Base-by-base conservation (phyloP, 257 asterid genomes). In the Schizonepeta tenuifolia region DNA sequence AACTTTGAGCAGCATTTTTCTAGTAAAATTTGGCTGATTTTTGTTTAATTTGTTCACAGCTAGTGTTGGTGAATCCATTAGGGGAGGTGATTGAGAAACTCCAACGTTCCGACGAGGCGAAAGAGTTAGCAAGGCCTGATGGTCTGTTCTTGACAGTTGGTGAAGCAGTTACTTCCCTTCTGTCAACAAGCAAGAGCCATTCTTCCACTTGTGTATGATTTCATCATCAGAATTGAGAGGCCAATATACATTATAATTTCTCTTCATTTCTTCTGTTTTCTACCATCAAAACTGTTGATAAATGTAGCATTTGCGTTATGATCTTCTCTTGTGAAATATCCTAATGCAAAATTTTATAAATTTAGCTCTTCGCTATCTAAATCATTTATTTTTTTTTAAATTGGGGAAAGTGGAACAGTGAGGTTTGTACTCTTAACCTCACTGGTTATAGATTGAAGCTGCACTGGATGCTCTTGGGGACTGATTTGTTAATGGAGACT, bases 51-150 rank as follows among this genome's bases (percentile, higher is more conserved):
- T 47, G 9, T 10, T 18, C 4, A 47, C 90, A 92, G 97, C 91
- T 93, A 68, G 91, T 88, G 31, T 60, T 93, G 83, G 96, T 93
- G 74, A 93, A 93, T 80, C 97, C 98, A 74, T 24, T 88, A 7
- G 89, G 98, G 0, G 98, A 87, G 72, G 95, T 93, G 76, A 80
- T 93, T 20, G 98, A 88, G 46, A 93, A 93, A 46, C 44, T 93
- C 80, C 90, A 77, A 38, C 74, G 86, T 1, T 86, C 88, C 0
- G 89, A 86, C 9, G 89, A 89, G 9, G 69, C 79, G 7, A 80
- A 78, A 65, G 91, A 83, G 49, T 58, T 88, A 1, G 61, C 86
- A 53, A 82, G 86, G 36, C 80, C 91, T 8, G 96, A 86, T 67
- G 64, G 75, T 61, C 82, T 93, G 70, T 93, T 88, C 86, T 87